These are phyloP conservation scores for Cryptococcus sp. DNA, from an alignment of 1,284 basidiomycete species.

Conservation along the genomic window DNA sequence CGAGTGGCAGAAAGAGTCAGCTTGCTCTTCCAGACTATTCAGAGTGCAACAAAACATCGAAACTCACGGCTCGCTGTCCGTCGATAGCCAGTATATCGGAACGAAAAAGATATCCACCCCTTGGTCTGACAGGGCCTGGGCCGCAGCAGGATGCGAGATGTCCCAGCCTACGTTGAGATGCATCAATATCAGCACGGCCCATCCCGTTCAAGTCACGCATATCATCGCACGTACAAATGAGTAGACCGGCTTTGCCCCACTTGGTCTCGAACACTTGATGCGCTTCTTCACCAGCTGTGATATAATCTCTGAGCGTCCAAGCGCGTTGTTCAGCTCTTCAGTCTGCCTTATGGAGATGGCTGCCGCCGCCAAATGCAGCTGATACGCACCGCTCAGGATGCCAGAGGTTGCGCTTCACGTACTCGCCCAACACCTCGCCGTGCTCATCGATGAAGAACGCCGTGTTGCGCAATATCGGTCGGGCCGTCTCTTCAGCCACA, in stretches of 20 bases:
- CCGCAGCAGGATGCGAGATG: slow-evolving; percentile 33
- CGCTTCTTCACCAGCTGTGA: slow-evolving; percentile 29
- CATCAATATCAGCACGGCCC: background rate
- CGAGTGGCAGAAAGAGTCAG: background rate
- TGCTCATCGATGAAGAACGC: slow-evolving; percentile 48
- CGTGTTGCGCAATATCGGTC: slow-evolving; percentile 37
- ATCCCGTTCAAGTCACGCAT: too few relatives aligned
- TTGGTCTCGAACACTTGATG: slow-evolving; percentile 36
- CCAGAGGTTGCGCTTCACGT: slow-evolving; percentile 53
- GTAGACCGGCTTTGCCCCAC: slow-evolving; percentile 39
- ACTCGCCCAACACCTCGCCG: slow-evolving; percentile 37
- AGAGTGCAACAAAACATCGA: too few relatives aligned
- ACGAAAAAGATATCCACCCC: slow-evolving; percentile 39
- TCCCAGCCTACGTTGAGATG: slow-evolving; percentile 39
- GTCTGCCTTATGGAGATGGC: too few relatives aligned
- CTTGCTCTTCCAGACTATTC: background rate
- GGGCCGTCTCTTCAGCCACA: slow-evolving; percentile 19
- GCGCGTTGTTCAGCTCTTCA: background rate
- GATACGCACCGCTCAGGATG: slow-evolving; percentile 49
- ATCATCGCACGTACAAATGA: slow-evolving; percentile 33
- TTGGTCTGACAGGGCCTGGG: slow-evolving; percentile 28
- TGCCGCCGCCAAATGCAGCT: too few relatives aligned
- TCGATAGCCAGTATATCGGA: slow-evolving; percentile 44
- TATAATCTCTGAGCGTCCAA: slow-evolving; percentile 30
- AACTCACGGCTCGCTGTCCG: slow-evolving; percentile 42